Percentiles rank a stretch among this genome's conserved stretches.
Evolutionary conservation across 192 early-diverging fungal species (phyloP).

Genomic region (Phlyctochytrium bullatum): DNA sequence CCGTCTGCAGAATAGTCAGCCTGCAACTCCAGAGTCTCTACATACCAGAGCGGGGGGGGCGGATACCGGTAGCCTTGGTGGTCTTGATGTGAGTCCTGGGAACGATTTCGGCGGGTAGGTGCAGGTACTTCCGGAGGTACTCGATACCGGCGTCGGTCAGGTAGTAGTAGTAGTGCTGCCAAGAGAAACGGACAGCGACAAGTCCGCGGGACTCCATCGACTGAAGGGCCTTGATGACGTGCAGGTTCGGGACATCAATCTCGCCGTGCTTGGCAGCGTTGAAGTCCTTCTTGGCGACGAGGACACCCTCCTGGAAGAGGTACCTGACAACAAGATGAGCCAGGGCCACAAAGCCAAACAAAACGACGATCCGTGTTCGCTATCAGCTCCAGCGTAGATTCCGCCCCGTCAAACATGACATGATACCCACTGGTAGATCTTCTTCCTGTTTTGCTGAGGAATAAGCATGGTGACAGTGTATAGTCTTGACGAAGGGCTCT

Average conservation of each 20-base stretch:
- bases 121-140: slow-evolving; percentile 93
- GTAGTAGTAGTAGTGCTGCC: slow-evolving; percentile 99
- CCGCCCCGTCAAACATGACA: not conserved
- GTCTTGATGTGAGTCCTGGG: slow-evolving; percentile 97
- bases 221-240: slow-evolving; percentile 99
- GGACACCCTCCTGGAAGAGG: slow-evolving; percentile 80
- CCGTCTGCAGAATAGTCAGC: slow-evolving; percentile 49
- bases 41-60: slow-evolving; percentile 70
- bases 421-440: slow-evolving; percentile 78
- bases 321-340: slow-evolving; percentile 11
- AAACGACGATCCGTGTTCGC: not conserved
- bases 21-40: not conserved
- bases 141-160: slow-evolving; percentile 97
- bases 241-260: slow-evolving; percentile 95
- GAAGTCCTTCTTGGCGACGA: slow-evolving; percentile 99
- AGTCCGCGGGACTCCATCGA: slow-evolving; percentile 88
- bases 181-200: slow-evolving; percentile 97
- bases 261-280: slow-evolving; percentile 93
- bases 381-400: slow-evolving; percentile 2
- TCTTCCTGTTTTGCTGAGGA: slow-evolving; percentile 94
- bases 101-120: slow-evolving; percentile 96
- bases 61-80: slow-evolving; percentile 69
- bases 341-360: not conserved
- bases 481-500: too few relatives aligned
- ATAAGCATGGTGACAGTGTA: slow-evolving; percentile 75